Conservation (phyloP, 176 grass and related monocot species). For the Ensete ventricosum region DNA sequence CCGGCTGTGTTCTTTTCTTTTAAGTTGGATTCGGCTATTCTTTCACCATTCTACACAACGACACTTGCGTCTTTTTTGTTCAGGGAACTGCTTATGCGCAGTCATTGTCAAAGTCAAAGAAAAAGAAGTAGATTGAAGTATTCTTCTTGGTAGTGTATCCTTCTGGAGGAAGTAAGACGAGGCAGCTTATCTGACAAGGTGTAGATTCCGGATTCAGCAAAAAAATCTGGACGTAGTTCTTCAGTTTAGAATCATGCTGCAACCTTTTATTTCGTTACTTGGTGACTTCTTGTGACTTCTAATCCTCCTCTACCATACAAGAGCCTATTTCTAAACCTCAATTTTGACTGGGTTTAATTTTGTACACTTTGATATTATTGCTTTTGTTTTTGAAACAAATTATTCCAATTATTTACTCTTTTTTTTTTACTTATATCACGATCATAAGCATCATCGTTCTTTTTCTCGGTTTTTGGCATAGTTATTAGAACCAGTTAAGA, state of each 20-base stretch:
- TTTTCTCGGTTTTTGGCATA: not conserved
- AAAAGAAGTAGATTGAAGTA: slow-evolving; percentile 15
- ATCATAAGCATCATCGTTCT: not conserved
- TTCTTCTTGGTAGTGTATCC: not conserved
- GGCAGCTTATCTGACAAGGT: not conserved
- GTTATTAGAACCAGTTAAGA: too few species aligned
- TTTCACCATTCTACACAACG: too few species aligned
- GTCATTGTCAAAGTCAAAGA: slow-evolving; percentile 21
- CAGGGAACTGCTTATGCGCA: slow-evolving; percentile 68
- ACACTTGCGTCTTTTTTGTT: not conserved
- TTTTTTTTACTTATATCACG: not conserved
- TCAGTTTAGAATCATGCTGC: not conserved
- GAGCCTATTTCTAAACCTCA: not conserved
- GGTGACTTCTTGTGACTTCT: too few species aligned
- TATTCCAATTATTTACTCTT: too few species aligned
- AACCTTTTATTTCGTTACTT: not conserved
- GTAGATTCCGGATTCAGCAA: too few species aligned
- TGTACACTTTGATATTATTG: not conserved
- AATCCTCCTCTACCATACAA: not conserved
- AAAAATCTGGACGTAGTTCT: too few species aligned
- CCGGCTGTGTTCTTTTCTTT: not conserved
- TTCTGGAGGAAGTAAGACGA: not conserved
- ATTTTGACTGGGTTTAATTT: not conserved
- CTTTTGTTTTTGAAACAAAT: too few species aligned
- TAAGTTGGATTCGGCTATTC: not conserved